A percentile compares a stretch with the other conserved stretches of the same genome.
These are phyloP conservation scores for Corchorus olitorius DNA, from an alignment of 345 rosid genomes.

Conservation along the genomic window DNA sequence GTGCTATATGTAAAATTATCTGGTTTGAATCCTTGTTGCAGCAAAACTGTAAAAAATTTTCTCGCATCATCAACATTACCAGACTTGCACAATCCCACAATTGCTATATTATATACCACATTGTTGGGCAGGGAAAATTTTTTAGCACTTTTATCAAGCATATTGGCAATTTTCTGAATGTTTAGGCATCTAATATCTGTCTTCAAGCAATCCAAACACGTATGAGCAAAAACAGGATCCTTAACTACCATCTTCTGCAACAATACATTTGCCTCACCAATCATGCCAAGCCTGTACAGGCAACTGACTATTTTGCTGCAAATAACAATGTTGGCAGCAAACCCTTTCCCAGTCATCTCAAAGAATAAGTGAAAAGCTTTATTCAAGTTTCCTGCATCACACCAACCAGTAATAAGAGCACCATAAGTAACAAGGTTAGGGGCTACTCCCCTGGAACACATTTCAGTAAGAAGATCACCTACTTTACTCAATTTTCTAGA, in stretches of 20 bases:
- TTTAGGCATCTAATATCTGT: constrained; percentile 30
- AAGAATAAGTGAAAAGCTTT: constrained; percentile 57
- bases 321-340: constrained; percentile 52
- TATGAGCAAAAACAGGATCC: constrained; percentile 40
- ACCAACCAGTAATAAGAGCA: constrained; percentile 65
- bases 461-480: constrained; percentile 50
- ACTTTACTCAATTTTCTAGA: constrained; percentile 41
- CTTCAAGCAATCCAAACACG: constrained; percentile 31
- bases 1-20: constrained; percentile 68
- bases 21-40: constrained; percentile 48
- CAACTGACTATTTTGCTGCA: constrained; percentile 69
- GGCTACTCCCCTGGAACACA: constrained; percentile 38
- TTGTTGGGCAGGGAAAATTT: constrained; percentile 49
- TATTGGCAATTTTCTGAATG: constrained; percentile 47
- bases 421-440: constrained; percentile 66
- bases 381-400: constrained; percentile 60
- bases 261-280: constrained; percentile 66
- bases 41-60: constrained; percentile 51
- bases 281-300: constrained; percentile 56
- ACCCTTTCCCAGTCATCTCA: constrained; percentile 64
- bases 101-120: constrained; percentile 65
- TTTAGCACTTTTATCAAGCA: constrained; percentile 42
- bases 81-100: constrained; percentile 72
- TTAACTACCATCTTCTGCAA: constrained; percentile 59
- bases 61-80: constrained; percentile 60